These are phyloP conservation scores for Fennellomyces sp. DNA, from an alignment of 371 early-diverging fungal genomes.

Conservation along the genomic window DNA sequence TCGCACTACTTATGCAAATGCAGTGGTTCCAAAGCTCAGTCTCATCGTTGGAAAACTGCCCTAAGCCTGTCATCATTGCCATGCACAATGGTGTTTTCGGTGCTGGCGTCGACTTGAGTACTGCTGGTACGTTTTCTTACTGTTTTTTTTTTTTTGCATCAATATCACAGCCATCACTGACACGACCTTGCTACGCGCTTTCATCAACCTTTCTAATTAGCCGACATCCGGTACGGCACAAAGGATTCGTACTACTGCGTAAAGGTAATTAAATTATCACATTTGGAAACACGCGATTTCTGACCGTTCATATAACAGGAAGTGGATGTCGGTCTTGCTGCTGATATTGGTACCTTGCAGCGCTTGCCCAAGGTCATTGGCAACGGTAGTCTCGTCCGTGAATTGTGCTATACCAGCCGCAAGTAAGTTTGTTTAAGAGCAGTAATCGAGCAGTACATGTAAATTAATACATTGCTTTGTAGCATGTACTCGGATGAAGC, in stretches of 20 bases:
- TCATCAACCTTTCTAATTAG: too few relatives aligned
- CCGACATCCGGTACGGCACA: conserved; percentile 89
- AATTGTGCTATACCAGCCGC: conserved; percentile 86
- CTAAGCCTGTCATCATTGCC: conserved; percentile 77
- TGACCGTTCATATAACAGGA: too few relatives aligned
- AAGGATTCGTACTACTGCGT: conserved; percentile 83
- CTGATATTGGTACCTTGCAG: conserved; percentile 91
- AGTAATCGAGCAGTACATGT: too few relatives aligned
- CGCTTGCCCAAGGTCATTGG: conserved; percentile 94
- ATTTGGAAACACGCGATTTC: too few relatives aligned
- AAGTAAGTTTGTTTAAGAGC: conserved; percentile 48
- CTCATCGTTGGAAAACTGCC: background rate
- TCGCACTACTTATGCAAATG: background rate
- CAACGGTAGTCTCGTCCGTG: conserved; percentile 88
- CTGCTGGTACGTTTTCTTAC: too few relatives aligned
- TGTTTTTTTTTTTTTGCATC: too few relatives aligned
- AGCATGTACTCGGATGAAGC: conserved; percentile 82
- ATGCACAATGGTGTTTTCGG: conserved; percentile 91
- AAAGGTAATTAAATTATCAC: too few relatives aligned
- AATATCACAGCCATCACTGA: too few relatives aligned
- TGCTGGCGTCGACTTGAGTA: conserved; percentile 86
- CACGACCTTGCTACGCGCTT: too few relatives aligned
- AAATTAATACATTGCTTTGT: background rate
- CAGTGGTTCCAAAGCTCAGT: background rate
- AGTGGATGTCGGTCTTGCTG: conserved; percentile 91